These are phyloP conservation scores for Podospora appendiculata DNA, from an alignment of 495 filamentous ascomycete genomes.

Conservation along the genomic window DNA sequence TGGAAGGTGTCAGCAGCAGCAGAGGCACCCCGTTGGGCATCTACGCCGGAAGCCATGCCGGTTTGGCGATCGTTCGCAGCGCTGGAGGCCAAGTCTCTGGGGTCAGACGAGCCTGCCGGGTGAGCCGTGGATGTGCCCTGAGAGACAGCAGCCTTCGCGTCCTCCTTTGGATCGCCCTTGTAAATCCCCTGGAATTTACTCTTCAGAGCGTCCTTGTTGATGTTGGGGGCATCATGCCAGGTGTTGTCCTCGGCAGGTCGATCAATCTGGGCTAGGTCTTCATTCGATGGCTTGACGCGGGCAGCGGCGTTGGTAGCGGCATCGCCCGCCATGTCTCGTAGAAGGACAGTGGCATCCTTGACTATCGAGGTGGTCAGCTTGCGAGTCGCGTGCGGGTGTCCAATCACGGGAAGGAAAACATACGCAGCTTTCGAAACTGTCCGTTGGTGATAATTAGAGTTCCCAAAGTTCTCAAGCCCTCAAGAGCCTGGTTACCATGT, in stretches of 20 bases:
- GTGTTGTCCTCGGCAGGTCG: constrained; percentile 76
- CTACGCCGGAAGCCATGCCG: constrained; percentile 36
- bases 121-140: constrained; percentile 20
- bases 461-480: constrained; percentile 84
- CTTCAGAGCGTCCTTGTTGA: constrained; percentile 65
- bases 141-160: constrained; percentile 31
- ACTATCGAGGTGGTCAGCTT: constrained; percentile 58
- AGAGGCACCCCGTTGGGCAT: constrained; percentile 44
- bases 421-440: constrained; percentile 90
- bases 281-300: constrained; percentile 68
- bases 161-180: constrained; percentile 48
- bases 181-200: constrained; percentile 53
- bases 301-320: constrained; percentile 76
- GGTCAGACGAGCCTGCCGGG: constrained; percentile 16
- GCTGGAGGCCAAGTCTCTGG: constrained; percentile 12
- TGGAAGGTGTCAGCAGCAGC: constrained; percentile 43
- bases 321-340: constrained; percentile 87
- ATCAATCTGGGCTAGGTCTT: constrained; percentile 72
- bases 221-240: constrained; percentile 85
- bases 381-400: constrained; percentile 20
- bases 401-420: constrained; percentile 24
- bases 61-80: constrained; percentile 23
- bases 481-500: constrained; percentile 70
- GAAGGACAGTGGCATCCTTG: constrained; percentile 72
- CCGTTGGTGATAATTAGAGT: constrained; percentile 91